These are phyloP conservation scores for Candida berthetii DNA, from an alignment of 805 yeast genomes.

Conservation along the genomic window DNA sequence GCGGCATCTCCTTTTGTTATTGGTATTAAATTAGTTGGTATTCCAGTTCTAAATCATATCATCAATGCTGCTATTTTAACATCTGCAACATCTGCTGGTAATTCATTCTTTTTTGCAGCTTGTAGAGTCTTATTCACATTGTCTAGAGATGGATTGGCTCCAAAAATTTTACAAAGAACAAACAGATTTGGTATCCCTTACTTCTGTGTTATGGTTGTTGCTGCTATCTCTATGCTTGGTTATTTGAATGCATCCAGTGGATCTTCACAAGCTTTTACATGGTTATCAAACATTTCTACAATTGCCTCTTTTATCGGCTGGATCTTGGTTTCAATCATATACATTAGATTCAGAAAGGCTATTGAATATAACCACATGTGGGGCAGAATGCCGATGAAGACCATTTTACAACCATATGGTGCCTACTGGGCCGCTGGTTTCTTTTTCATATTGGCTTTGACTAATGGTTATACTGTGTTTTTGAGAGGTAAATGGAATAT, in stretches of 20 bases:
- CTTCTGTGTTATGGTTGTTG: constrained; percentile 33
- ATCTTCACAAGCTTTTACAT: constrained; percentile 49
- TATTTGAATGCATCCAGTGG: constrained; percentile 56
- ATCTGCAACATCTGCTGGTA: constrained; percentile 71
- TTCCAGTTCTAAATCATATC: constrained; percentile 60
- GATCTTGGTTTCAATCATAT: constrained; percentile 59
- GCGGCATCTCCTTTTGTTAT: constrained; percentile 71
- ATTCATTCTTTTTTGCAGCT: constrained; percentile 67
- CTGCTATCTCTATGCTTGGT: constrained; percentile 48
- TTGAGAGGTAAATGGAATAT: constrained; percentile 39
- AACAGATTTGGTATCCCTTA: constrained; percentile 63
- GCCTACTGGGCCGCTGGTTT: constrained; percentile 43
- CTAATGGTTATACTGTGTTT: constrained; percentile 62
- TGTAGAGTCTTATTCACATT: constrained; percentile 66
- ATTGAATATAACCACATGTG: constrained; percentile 38
- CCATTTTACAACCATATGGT: constrained; percentile 45
- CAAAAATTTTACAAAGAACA: constrained; percentile 52
- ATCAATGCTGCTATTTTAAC: constrained; percentile 68
- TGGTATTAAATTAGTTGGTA: constrained; percentile 59
- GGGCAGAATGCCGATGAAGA: constrained; percentile 47
- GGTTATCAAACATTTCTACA: constrained; percentile 67
- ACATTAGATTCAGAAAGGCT: constrained; percentile 59
- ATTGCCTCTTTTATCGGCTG: constrained; percentile 67
- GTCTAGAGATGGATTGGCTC: constrained; percentile 64
- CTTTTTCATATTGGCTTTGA: constrained; percentile 42